phyloP scores from a whole-genome alignment of 305 asterid genomes.

The Coffea humblotiana region DNA sequence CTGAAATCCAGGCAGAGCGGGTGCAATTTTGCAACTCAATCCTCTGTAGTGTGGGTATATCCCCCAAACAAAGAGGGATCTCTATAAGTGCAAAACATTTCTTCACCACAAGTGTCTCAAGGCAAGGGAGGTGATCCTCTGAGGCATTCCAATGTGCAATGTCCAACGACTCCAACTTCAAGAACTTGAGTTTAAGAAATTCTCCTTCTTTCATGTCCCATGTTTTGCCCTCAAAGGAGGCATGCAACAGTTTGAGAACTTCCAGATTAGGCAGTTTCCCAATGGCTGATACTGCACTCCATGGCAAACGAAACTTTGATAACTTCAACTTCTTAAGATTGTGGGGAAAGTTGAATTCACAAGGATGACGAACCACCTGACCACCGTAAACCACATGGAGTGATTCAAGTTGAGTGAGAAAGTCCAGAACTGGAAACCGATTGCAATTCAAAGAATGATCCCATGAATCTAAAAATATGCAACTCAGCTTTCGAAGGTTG shows the following conservation, averaged over 20 bases:
- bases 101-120: neutral
- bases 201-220: conserved; percentile 7
- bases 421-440: neutral
- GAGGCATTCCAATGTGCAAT: neutral
- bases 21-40: neutral
- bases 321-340: conserved; percentile 8
- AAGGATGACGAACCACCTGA: neutral
- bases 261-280: neutral
- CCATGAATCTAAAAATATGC: neutral
- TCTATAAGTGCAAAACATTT: neutral
- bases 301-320: neutral
- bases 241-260: neutral
- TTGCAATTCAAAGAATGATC: conserved; percentile 1
- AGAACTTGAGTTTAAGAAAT: conserved; percentile 1
- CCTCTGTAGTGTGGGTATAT: neutral
- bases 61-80: neutral
- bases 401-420: conserved; percentile 8
- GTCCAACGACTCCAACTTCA: neutral
- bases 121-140: conserved; percentile 2
- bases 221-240: conserved; percentile 1
- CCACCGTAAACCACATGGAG: neutral
- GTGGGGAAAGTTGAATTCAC: neutral
- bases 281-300: conserved; percentile 3
- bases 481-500: conserved; percentile 1
- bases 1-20: too few relatives aligned